phyloP scores from a whole-genome alignment of 441 rosid species.

The Eruca vesicaria region DNA sequence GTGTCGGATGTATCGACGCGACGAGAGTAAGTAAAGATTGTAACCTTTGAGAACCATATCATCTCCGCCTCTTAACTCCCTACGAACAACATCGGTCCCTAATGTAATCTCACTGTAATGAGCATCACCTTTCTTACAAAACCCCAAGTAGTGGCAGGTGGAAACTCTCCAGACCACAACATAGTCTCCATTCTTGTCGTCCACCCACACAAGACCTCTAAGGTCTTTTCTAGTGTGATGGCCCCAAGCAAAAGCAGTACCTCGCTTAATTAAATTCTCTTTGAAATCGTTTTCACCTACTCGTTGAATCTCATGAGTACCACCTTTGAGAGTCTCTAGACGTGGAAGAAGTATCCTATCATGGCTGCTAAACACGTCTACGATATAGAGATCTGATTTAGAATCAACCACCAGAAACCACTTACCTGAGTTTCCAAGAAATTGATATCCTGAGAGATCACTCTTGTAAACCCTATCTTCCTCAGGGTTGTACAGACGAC shows the following conservation, averaged over 20 bases:
- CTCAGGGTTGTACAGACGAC: not conserved
- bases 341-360: not conserved
- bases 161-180: not conserved
- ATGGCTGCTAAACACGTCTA: not conserved
- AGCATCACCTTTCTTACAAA: not conserved
- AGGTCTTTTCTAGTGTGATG: not conserved
- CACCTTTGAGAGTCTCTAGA: not conserved
- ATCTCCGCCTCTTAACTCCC: not conserved
- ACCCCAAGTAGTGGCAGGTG: not conserved
- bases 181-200: not conserved
- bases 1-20: not conserved
- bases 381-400: too few relatives aligned
- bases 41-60: not conserved
- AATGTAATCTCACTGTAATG: not conserved
- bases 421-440: not conserved
- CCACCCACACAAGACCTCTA: not conserved
- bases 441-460: not conserved
- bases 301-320: not conserved
- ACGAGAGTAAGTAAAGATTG: not conserved
- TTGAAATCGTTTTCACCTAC: not conserved
- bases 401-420: not conserved
- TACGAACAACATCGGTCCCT: not conserved
- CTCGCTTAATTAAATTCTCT: not conserved
- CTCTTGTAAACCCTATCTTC: not conserved
- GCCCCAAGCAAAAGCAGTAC: not conserved